phyloP scores from a whole-genome alignment of 305 asterid genomes.

The Nicotiana rustica region DNA sequence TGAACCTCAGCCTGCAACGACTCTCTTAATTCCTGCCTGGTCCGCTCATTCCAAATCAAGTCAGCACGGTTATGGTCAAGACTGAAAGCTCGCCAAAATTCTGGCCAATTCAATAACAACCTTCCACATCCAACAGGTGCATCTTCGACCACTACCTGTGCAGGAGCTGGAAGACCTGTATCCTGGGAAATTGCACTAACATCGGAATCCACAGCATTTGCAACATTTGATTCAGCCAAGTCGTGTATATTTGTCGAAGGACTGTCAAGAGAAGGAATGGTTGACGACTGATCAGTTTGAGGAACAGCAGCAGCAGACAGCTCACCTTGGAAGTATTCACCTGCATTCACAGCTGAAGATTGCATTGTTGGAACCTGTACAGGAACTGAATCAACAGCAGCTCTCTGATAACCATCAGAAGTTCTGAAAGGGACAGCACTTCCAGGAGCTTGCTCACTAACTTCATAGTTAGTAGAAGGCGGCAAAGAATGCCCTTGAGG shows the following conservation, averaged over 20 bases:
- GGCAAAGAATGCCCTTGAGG: slow-evolving; percentile 62
- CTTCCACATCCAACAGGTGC: slow-evolving; percentile 96
- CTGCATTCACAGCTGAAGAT: slow-evolving; percentile 51
- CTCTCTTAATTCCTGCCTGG: slow-evolving; percentile 94
- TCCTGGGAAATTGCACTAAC: slow-evolving; percentile 57
- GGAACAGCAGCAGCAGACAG: slow-evolving; percentile 51
- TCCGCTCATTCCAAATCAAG: slow-evolving; percentile 98
- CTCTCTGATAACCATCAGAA: slow-evolving; percentile 59
- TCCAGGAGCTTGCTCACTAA: slow-evolving; percentile 54
- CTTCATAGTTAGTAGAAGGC: slow-evolving; percentile 61
- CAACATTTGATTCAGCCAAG: slow-evolving; percentile 57
- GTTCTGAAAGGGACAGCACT: slow-evolving; percentile 54
- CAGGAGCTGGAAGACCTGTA: slow-evolving; percentile 85
- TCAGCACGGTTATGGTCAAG: slow-evolving; percentile 99
- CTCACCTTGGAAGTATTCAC: slow-evolving; percentile 57
- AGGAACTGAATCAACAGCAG: slow-evolving; percentile 52
- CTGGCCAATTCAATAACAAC: slow-evolving; percentile 95
- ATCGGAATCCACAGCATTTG: slow-evolving; percentile 54
- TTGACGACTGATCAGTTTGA: slow-evolving; percentile 58
- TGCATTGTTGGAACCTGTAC: slow-evolving; percentile 53
- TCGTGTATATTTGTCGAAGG: slow-evolving; percentile 50
- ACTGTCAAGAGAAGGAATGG: slow-evolving; percentile 53
- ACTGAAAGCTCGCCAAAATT: slow-evolving; percentile 96
- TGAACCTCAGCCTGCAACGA: slow-evolving; percentile 98
- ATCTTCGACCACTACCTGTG: slow-evolving; percentile 89